phyloP scores from a whole-genome alignment of 306 rosid genomes.

The Purshia tridentata region DNA sequence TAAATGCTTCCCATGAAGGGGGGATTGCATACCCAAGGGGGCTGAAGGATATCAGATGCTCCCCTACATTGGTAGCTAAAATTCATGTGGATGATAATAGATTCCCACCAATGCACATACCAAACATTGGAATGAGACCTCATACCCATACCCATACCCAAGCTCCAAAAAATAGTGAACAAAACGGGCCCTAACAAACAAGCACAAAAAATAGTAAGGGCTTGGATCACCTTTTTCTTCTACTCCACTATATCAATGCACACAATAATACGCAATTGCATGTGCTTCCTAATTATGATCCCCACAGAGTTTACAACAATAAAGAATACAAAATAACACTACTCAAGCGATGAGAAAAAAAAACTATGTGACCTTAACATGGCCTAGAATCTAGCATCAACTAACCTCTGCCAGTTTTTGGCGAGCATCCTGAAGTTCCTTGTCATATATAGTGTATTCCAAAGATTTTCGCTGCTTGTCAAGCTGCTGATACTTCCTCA shows the following conservation, averaged over 20 bases:
- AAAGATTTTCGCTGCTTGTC: conserved; percentile 89
- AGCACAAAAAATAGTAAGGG: background rate
- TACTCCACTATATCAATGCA: background rate
- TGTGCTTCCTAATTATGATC: background rate
- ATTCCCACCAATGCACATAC: no score
- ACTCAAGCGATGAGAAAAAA: background rate
- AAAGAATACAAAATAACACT: background rate
- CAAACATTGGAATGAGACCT: no score
- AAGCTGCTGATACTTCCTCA: conserved; percentile 86
- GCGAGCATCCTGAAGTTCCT: conserved; percentile 92
- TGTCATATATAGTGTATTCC: conserved; percentile 82
- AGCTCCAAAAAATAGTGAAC: no score
- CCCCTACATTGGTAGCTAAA: no score
- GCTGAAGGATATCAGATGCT: no score
- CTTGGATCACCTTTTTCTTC: background rate
- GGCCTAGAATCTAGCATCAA: conserved; percentile 17
- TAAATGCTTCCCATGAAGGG: no score
- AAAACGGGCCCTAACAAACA: no score
- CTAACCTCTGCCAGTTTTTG: conserved; percentile 83
- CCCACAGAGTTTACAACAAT: background rate
- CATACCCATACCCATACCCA: no score
- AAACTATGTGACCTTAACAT: background rate
- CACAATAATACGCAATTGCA: background rate
- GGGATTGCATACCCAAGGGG: no score
- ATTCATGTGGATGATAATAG: no score